Base-by-base conservation (phyloP, 371 early-diverging fungal genomes). In the Umbelopsis sp. region DNA sequence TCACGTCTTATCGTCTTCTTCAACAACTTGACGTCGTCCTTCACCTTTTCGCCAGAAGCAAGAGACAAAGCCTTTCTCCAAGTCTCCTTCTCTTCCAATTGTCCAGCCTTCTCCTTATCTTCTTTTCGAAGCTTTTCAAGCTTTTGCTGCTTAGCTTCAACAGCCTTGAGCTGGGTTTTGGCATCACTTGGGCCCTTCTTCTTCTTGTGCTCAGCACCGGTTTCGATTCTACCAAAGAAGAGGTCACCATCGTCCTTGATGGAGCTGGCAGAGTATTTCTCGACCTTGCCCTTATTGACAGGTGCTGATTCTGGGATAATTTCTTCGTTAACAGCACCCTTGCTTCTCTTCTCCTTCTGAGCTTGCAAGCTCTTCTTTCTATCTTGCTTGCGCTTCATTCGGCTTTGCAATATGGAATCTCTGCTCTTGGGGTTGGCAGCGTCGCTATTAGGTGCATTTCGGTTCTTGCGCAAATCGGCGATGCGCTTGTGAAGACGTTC, bases 1-100 rank as follows among this genome's bases (percentile, higher is more conserved):
- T 91, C 86, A 68, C 94, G 88, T 81, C 95, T 96, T 67, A 98
- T 86, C 0, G 94, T 92, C 86, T 95, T 95, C 78, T 96, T 95
- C 66, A 98, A 78, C 50, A 96, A 79, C 74, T 90, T 93, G 48
- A 89, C 74, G 67, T 98, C 94, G 72, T 98, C 98, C 78, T 93
- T 93, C 69, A 95, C 85, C 80, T 94, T 95, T 70, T 93, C 92
- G 70, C 98, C 98, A 50, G 87, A 80, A 8, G 97, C 96, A 77
- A 90, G 79, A 63, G 89, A 85, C 63, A 93, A 63, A 3, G 93
- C 91, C 80, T 92, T 93, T 65, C 81, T 77, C 97, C 97, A 97
- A 25, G 87, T 83, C 53, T 88, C 88, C 72, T 89, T 91, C 71
- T 95, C 94, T 68, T 85, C 81, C 62, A 96, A 52, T 22, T 86